Evolutionary conservation across 2,329 filamentous ascomycete genomes (phyloP).

Genomic region (Ascochyta lentis): DNA sequence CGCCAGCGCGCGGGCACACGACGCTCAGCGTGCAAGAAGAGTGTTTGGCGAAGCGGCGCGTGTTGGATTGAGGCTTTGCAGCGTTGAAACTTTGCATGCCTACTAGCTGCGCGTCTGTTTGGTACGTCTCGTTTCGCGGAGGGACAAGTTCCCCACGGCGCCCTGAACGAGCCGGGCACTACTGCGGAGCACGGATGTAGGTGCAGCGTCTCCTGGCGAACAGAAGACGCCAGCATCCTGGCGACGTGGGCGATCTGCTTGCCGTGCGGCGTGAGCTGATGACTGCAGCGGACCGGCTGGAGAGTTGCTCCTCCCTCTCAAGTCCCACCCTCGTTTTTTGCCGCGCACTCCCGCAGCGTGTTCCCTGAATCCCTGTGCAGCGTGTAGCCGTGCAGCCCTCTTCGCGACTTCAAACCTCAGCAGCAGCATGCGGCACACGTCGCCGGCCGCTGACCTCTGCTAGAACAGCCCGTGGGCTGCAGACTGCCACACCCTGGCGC

Average conservation of each 20-base stretch:
- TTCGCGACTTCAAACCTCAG: slow-evolving; percentile 16
- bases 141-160: slow-evolving; percentile 27
- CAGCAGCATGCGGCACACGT: slow-evolving; percentile 30
- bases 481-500: slow-evolving; percentile 7
- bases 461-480: slow-evolving; percentile 25
- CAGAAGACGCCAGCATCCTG: slow-evolving; percentile 25
- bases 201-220: slow-evolving; percentile 30
- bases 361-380: neutral
- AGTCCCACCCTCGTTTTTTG: neutral
- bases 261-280: slow-evolving; percentile 23
- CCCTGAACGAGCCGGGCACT: slow-evolving; percentile 30
- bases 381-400: slow-evolving; percentile 10
- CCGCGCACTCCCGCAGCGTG: slow-evolving; percentile 18
- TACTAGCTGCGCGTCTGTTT: slow-evolving; percentile 6
- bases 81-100: slow-evolving; percentile 1
- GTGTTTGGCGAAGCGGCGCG: neutral
- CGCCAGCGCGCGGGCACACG: neutral
- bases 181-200: slow-evolving; percentile 19
- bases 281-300: slow-evolving; percentile 25
- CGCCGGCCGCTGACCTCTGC: slow-evolving; percentile 21
- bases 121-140: slow-evolving; percentile 18
- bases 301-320: neutral
- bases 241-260: slow-evolving; percentile 19
- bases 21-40: neutral
- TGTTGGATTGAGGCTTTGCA: neutral